Evolutionary conservation across 768 basidiomycete species (phyloP).

Genomic region (Trametopsis cervina): DNA sequence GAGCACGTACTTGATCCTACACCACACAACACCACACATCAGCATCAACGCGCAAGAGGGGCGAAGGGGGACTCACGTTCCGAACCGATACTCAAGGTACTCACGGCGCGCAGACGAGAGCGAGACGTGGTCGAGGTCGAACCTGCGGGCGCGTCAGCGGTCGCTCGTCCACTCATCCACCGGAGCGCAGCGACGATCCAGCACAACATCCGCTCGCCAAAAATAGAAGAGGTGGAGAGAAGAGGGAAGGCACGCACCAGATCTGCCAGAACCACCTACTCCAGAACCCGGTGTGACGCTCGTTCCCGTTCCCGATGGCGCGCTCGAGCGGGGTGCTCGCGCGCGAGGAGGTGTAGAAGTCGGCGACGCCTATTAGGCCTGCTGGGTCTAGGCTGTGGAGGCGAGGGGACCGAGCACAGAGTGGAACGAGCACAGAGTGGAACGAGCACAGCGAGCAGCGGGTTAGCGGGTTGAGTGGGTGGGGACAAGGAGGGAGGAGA

Average conservation of each 20-base stretch:
- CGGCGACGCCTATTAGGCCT: slow-evolving; percentile 61
- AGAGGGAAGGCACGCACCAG: slow-evolving; percentile 51
- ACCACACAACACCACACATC: neutral
- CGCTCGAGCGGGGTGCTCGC: slow-evolving; percentile 49
- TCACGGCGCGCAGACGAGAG: slow-evolving; percentile 52
- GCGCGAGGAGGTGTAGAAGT: slow-evolving; percentile 63
- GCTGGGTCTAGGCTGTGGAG: slow-evolving; percentile 15
- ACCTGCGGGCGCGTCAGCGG: slow-evolving; percentile 18
- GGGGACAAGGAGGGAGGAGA: neutral
- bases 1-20: slow-evolving; percentile 9
- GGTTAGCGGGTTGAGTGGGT: no score
- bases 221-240: no score
- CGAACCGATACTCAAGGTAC: slow-evolving; percentile 75
- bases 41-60: neutral
- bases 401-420: neutral
- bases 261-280: slow-evolving; percentile 77
- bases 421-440: no score
- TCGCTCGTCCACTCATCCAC: slow-evolving; percentile 13
- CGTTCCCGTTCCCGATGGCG: slow-evolving; percentile 57
- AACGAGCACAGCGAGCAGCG: no score
- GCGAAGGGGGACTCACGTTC: slow-evolving; percentile 31
- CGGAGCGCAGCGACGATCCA: no score
- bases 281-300: slow-evolving; percentile 46
- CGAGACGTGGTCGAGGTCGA: slow-evolving; percentile 30
- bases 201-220: no score